phyloP scores from a whole-genome alignment of 2,329 filamentous ascomycete species.

The Cladophialophora carrionii region DNA sequence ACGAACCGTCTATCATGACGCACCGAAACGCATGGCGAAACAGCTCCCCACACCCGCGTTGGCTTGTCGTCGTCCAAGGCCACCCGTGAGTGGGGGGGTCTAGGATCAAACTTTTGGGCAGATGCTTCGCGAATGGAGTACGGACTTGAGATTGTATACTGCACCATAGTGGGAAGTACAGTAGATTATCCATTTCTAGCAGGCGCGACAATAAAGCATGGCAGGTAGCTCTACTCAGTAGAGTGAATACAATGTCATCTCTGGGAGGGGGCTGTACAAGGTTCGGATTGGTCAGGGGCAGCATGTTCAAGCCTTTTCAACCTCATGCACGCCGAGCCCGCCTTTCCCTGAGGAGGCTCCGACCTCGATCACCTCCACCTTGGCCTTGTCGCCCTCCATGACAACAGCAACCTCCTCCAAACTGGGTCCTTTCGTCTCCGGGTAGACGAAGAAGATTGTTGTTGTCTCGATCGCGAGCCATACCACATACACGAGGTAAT shows the following conservation, averaged over 20 bases:
- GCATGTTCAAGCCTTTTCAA: constrained; percentile 24
- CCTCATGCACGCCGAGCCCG: constrained; percentile 21
- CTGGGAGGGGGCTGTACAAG: background rate
- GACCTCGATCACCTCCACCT: constrained; percentile 29
- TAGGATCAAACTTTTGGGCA: background rate
- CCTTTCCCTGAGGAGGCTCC: constrained; percentile 23
- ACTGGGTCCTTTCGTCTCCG: constrained; percentile 40
- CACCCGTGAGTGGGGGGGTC: background rate
- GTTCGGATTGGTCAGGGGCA: background rate
- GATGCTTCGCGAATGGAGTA: background rate
- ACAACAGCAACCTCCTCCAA: constrained; percentile 41
- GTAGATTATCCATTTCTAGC: background rate
- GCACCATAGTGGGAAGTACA: too few species aligned
- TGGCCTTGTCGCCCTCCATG: constrained; percentile 31
- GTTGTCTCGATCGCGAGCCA: constrained; percentile 32
- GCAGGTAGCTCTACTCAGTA: too few species aligned
- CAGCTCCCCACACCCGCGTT: background rate
- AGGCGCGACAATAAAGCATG: too few species aligned
- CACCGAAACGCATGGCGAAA: constrained; percentile 5
- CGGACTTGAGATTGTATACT: background rate
- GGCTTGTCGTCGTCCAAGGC: background rate
- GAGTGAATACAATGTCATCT: too few species aligned
- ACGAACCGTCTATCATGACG: background rate
- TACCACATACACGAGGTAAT: constrained; percentile 47
- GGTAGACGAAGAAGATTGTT: constrained; percentile 39